Evolutionary conservation across 805 yeast genomes (phyloP), one percentile per base, ranked within the genome.

Genomic region (Barnettozyma populi): DNA sequence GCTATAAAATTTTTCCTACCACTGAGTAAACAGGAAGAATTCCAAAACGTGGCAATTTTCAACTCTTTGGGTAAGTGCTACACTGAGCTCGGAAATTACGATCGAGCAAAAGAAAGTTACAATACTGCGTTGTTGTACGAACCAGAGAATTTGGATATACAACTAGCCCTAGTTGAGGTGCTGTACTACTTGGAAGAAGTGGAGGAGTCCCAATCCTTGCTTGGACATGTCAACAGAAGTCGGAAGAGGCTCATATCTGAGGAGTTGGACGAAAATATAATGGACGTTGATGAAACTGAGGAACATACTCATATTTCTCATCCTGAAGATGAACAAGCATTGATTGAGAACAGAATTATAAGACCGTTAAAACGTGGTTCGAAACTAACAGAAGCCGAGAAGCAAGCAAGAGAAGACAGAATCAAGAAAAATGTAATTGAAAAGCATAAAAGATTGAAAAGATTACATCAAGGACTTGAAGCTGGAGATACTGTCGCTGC

Each of bases 81-180:
- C 50, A 73, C 83, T 53, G 94, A 86, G 59, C 72, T 82, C 0
- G 90, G 84, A 19, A 82, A 85, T 46, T 86, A 78, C 55, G 72
- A 68, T 23, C 75, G 76, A 43, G 95, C 96, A 0, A 79, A 75
- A 54, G 70, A 69, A 27, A 80, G 82, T 2, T 85, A 79, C 59
- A 68, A 69, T 41, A 66, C 75, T 13, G 75, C 86, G 2, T 62
- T 84, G 19, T 69, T 68, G n/a, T 63, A 65, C 35, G 81, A 80
- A 9, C 85, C 88, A 0, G 72, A 73, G 9, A 82, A 88, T 55
- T 66, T 86, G 29, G 96, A 90, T 51, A 78, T 83, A 10, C 80
- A 85, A 56, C 73, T 90, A 25, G 83, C 86, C 0, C 69, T 94
- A 23, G 95, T 94, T 0, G 98, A 94, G 66, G 79, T 89, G 1